Evolutionary conservation across 148 eudicot genomes (phyloP), one percentile per base, ranked within the genome.

Genomic region (Arbutus unedo): DNA sequence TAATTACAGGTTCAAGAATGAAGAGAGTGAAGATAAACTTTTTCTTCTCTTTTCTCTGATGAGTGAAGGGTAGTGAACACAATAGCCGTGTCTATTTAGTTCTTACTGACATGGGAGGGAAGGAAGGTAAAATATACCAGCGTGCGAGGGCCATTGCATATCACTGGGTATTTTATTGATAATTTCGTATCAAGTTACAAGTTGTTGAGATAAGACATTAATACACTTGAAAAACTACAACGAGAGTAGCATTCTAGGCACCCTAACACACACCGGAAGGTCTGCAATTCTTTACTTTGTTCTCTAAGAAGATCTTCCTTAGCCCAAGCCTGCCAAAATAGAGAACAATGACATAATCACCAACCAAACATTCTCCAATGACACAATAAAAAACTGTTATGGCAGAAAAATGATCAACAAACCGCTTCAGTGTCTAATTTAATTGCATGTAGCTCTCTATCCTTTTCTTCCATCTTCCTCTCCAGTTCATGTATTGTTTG

Each of bases 241-340:
- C 6, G 3, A 49, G 31, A 74, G 53, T 48, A 74, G 3, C 47
- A 31, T 31, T 55, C 3, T 44, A 59, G 4, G 25, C 19, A 5
- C 14, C 13, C 8, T 19, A 68, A 59, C 44, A 76, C 88, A 81
- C 82, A 94, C 99, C 98, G 86, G 62, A 91, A 94, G 79, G 84
- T 91, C 83, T 91, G 97, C 79, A 96, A 80, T 87, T 96, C 99
- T 83, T 92, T 84, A 88, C 86, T 93, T 87, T 94, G 99, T 83
- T 96, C 99, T 87, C 95, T 89, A 10, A 96, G 85, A 72, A 96
- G 93, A 86, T 91, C 97, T 79, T 94, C 97, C 91, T 96, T 96
- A 59, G 99, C 99, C 99, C 99, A 96, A 70, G 94, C 98, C 99
- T 97, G 79, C 70, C 47, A 80, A 78, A 86, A 53, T 68, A 72